phyloP scores from a whole-genome alignment of 768 basidiomycete genomes.

The Gloeopeniophorella convolvens region DNA sequence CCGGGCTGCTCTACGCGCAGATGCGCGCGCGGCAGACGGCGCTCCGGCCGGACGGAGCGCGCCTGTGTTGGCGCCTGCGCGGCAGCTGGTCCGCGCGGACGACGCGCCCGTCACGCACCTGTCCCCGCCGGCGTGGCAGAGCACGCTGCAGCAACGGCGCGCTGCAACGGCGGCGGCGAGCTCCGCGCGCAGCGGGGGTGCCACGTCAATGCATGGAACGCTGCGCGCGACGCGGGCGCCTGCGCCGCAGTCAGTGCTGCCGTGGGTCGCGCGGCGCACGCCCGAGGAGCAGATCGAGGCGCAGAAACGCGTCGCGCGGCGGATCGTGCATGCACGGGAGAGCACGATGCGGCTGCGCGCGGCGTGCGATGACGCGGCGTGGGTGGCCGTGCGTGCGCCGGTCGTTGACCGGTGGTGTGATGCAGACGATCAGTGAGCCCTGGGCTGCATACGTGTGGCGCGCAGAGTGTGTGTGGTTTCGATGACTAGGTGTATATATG shows the following conservation, averaged over 20 bases:
- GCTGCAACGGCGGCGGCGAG: background rate
- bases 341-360: conserved; percentile 8
- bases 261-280: background rate
- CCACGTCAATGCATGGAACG: background rate
- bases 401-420: background rate
- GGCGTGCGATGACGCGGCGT: background rate
- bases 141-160: background rate
- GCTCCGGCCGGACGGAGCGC: background rate
- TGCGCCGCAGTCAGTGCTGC: background rate
- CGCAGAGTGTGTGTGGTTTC: too few species aligned
- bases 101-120: background rate
- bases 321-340: conserved; percentile 3
- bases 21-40: conserved; percentile 6
- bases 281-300: background rate
- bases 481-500: too few species aligned
- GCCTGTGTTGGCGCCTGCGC: too few species aligned
- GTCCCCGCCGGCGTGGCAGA: conserved; percentile 10
- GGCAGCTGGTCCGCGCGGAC: background rate
- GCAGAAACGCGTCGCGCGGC: conserved; percentile 5
- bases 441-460: background rate
- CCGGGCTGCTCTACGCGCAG: conserved; percentile 12
- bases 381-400: background rate
- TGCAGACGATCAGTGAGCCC: background rate
- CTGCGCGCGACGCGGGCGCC: background rate
- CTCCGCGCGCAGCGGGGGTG: background rate